These are phyloP conservation scores for Amniculicola lignicola DNA, from an alignment of 495 filamentous ascomycete genomes.

Conservation along the genomic window DNA sequence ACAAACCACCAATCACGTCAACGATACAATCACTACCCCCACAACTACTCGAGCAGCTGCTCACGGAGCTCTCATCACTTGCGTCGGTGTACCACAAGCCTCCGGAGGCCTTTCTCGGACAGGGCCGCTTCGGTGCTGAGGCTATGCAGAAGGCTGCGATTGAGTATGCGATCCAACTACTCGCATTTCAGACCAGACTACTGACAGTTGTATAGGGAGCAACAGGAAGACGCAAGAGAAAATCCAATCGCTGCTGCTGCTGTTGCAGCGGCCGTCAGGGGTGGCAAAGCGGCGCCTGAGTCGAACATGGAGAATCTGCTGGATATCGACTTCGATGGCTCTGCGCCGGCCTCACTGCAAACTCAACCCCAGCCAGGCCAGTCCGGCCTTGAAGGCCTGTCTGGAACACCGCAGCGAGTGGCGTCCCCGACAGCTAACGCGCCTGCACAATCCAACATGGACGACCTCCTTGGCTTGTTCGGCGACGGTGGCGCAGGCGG, in stretches of 20 bases:
- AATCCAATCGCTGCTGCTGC: constrained; percentile 88
- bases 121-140: constrained; percentile 89
- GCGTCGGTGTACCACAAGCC: constrained; percentile 99
- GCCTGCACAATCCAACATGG: constrained; percentile 57
- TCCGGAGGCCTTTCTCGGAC: constrained; percentile 91
- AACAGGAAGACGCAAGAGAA: constrained; percentile 84
- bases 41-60: constrained; percentile 76
- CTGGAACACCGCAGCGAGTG: constrained; percentile 76
- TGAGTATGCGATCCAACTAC: constrained; percentile 54
- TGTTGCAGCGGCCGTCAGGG: constrained; percentile 62
- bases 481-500: constrained; percentile 47
- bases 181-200: constrained; percentile 12
- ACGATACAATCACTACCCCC: constrained; percentile 87
- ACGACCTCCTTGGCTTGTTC: constrained; percentile 80
- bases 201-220: constrained; percentile 54
- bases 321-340: constrained; percentile 97
- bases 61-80: constrained; percentile 88
- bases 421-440: constrained; percentile 55
- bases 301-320: constrained; percentile 90
- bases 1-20: constrained; percentile 89
- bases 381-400: constrained; percentile 69
- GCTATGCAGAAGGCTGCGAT: constrained; percentile 94
- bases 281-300: constrained; percentile 53
- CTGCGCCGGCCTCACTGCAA: constrained; percentile 83
- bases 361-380: constrained; percentile 59